Percentiles rank a stretch among this genome's conserved stretches.
Evolutionary conservation across 1,284 basidiomycete species (phyloP).

Genomic region (Trichosporon sp.): DNA sequence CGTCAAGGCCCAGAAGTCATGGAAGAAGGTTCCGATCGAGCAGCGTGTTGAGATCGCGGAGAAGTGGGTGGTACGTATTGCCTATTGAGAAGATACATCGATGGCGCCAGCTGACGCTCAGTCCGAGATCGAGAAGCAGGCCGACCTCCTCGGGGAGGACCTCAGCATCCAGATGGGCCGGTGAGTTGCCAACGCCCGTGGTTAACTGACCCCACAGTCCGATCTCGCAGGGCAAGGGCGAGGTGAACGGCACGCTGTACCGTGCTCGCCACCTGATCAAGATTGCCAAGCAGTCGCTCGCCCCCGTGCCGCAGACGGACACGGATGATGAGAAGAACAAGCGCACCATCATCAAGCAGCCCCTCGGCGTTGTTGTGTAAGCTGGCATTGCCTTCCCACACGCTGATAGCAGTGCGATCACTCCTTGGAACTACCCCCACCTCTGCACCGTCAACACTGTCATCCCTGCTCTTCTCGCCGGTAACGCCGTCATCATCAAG

Average conservation of each 20-base stretch:
- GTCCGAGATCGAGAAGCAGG: conserved; percentile 73
- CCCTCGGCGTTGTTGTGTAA: conserved; percentile 93
- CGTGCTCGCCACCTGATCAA: conserved; percentile 81
- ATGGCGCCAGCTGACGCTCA: conserved; percentile 46
- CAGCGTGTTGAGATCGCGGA: conserved; percentile 73
- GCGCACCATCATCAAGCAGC: conserved; percentile 77
- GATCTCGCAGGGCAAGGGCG: conserved; percentile 72
- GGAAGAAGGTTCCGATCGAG: conserved; percentile 69
- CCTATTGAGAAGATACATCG: too few species aligned
- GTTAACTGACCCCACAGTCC: conserved; percentile 62
- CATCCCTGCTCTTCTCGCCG: conserved; percentile 79
- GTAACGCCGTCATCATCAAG: conserved; percentile 87
- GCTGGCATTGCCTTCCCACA: conserved; percentile 58
- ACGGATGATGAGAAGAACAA: conserved; percentile 80
- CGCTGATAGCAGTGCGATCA: conserved; percentile 37
- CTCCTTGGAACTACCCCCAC: conserved; percentile 74
- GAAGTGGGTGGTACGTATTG: conserved; percentile 69
- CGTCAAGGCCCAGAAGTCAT: conserved; percentile 69
- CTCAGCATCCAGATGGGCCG: conserved; percentile 77
- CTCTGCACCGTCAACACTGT: conserved; percentile 86
- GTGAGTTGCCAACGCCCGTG: conserved; percentile 54
- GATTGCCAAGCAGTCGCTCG: conserved; percentile 74
- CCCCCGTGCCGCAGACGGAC: conserved; percentile 72
- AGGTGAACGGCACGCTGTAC: conserved; percentile 77
- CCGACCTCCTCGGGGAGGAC: conserved; percentile 72